Percentiles rank a stretch among this genome's conserved stretches.
These are phyloP conservation scores for Aspergillus ibericus DNA, from an alignment of 2,329 filamentous ascomycete genomes.

Conservation along the genomic window DNA sequence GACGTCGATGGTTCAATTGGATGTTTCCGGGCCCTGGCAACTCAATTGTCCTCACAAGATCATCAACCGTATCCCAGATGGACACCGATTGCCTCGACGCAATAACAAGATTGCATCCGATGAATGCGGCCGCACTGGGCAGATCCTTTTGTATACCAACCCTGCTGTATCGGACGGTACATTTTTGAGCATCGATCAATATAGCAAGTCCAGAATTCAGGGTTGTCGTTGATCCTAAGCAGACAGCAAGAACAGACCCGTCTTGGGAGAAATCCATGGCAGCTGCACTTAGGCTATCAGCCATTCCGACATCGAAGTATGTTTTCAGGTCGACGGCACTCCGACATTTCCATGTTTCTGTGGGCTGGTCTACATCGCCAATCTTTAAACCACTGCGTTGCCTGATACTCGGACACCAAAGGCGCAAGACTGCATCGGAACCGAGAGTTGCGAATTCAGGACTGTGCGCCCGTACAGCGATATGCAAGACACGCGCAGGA, in stretches of 20 bases:
- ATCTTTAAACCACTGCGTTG: conserved; percentile 67
- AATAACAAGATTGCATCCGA: conserved; percentile 72
- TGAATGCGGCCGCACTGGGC: conserved; percentile 67
- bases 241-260: conserved; percentile 75
- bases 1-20: conserved; percentile 19
- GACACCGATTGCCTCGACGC: conserved; percentile 67
- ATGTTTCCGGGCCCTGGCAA: conserved; percentile 44
- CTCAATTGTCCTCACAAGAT: conserved; percentile 69
- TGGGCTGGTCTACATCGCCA: conserved; percentile 47
- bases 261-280: conserved; percentile 78
- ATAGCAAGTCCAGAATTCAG: conserved; percentile 64
- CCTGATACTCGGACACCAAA: conserved; percentile 77
- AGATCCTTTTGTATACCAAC: conserved; percentile 66
- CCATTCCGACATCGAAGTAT: conserved; percentile 22
- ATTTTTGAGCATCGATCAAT: conserved; percentile 71
- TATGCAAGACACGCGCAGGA: conserved; percentile 64
- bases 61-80: conserved; percentile 81
- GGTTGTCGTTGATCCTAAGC: conserved; percentile 40
- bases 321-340: conserved; percentile 53
- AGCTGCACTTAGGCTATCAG: conserved; percentile 53
- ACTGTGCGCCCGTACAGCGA: conserved; percentile 68
- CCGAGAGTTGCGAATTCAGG: conserved; percentile 82
- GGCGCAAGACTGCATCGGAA: conserved; percentile 71
- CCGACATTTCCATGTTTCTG: conserved; percentile 74
- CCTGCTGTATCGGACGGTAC: conserved; percentile 65